Conservation (phyloP, 2,329 filamentous ascomycete species). For the Botrytis fabae region DNA sequence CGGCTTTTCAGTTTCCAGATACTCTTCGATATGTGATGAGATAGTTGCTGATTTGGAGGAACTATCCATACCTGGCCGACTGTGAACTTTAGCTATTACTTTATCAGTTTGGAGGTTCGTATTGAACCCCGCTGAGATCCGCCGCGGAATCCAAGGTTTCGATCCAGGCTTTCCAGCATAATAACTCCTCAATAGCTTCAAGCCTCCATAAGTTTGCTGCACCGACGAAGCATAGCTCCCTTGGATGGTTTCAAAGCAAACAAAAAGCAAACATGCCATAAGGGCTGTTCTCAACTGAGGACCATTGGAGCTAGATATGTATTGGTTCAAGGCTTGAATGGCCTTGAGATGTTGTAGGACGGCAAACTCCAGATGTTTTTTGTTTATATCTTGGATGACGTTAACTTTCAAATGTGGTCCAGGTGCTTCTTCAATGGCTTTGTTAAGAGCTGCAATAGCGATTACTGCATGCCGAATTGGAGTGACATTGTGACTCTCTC, state of each 20-base stretch:
- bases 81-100: slow-evolving; percentile 26
- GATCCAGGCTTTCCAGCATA: slow-evolving; percentile 34
- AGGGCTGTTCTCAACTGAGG: slow-evolving; percentile 45
- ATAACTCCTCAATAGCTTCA: slow-evolving; percentile 52
- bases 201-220: slow-evolving; percentile 58
- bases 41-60: slow-evolving; percentile 29
- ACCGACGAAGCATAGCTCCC: slow-evolving; percentile 59
- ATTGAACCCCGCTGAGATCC: slow-evolving; percentile 13
- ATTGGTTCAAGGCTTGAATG: slow-evolving; percentile 51
- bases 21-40: slow-evolving; percentile 33
- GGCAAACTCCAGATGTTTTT: slow-evolving; percentile 59
- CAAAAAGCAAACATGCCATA: slow-evolving; percentile 38
- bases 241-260: slow-evolving; percentile 39
- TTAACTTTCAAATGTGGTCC: slow-evolving; percentile 38
- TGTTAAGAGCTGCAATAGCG: slow-evolving; percentile 65
- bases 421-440: slow-evolving; percentile 53
- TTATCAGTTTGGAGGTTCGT: slow-evolving; percentile 19
- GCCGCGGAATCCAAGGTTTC: slow-evolving; percentile 28
- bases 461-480: slow-evolving; percentile 67
- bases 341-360: slow-evolving; percentile 60
- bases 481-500: slow-evolving; percentile 60
- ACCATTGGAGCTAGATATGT: slow-evolving; percentile 46
- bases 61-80: slow-evolving; percentile 29
- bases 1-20: slow-evolving; percentile 29
- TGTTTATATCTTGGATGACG: slow-evolving; percentile 46